Evolutionary conservation across 768 basidiomycete genomes (phyloP), one percentile per base, ranked within the genome.

Genomic region (Rhodocollybia butyracea): DNA sequence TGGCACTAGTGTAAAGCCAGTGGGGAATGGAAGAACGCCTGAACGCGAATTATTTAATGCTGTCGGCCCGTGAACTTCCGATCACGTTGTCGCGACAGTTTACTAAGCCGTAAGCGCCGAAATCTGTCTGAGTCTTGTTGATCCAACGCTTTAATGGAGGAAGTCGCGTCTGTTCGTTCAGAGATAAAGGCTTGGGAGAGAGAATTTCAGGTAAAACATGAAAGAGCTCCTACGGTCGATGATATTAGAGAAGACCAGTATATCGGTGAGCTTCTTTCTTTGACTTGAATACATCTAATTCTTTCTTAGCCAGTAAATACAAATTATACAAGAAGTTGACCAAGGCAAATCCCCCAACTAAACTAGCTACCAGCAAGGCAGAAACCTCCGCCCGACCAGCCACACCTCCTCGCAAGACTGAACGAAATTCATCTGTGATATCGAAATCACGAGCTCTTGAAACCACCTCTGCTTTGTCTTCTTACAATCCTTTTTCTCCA

Each of bases 121-220:
- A n/a, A n/a, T n/a, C n/a, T n/a, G n/a, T n/a, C n/a, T n/a, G 8
- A 10, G 42, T 22, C 5, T 22, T 46, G 10, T 5, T 22, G 22
- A 46, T 30, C 24, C 12, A 6, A 7, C 22, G 13, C 52, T 26
- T 19, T 22, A 42, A 78, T 76, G 75, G 59, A 70, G 61, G 79
- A 84, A 61, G 57, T 82, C 52, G 65, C 77, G 31, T 60, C 74
- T 46, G 69, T 91, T 31, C 81, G 83, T 10, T 72, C 84, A 57
- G 84, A 92, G 64, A 83, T 93, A 58, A 93, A 93, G 68, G 58
- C 72, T 40, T 93, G 89, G 85, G 91, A 92, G 64, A 84, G 84
- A 58, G 74, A 75, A 19, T 93, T 91, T 68, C 81, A 76, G 55
- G 68, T 72, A 0, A 62, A 60, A 0, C 73, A 89, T 65, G 80